Conservation (phyloP, 805 yeast species). For the Ogataea henricii region DNA sequence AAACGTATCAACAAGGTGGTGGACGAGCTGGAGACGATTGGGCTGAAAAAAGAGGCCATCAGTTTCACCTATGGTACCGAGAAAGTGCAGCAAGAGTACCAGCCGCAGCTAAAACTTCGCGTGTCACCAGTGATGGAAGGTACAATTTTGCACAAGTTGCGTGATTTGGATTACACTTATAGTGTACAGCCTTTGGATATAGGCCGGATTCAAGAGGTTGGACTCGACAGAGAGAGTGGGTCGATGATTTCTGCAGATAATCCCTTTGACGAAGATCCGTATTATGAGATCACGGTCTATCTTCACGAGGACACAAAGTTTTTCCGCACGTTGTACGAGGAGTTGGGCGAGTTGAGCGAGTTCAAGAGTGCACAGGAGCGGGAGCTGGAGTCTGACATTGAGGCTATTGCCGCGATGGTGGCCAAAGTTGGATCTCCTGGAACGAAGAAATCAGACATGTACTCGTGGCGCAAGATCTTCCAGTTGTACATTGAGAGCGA, state of each 20-base stretch:
- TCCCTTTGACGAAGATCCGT: constrained; percentile 29
- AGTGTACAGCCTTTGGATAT: constrained; percentile 14
- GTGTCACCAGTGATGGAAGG: constrained; percentile 23
- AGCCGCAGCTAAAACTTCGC: constrained; percentile 30
- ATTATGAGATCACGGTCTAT: constrained; percentile 35
- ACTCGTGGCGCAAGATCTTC: constrained; percentile 71
- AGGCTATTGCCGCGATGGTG: constrained; percentile 42
- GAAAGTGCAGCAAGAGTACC: constrained; percentile 18
- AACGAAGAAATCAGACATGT: constrained; percentile 53
- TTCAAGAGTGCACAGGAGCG: constrained; percentile 46
- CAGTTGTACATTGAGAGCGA: constrained; percentile 65
- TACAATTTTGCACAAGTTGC: constrained; percentile 21
- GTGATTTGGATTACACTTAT: constrained; percentile 21
- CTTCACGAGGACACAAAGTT: constrained; percentile 59
- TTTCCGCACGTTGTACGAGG: constrained; percentile 58
- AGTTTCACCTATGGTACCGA: constrained; percentile 26
- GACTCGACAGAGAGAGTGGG: background rate
- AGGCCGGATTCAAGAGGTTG: constrained; percentile 6
- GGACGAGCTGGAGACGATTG: constrained; percentile 58
- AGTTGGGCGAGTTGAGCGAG: constrained; percentile 49
- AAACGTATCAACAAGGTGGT: constrained; percentile 68
- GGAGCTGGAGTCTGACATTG: constrained; percentile 45
- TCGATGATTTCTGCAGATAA: constrained; percentile 23
- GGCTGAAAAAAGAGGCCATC: constrained; percentile 50
- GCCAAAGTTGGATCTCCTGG: constrained; percentile 43